Conservation (phyloP, 345 rosid species). For the Brassica carinata region DNA sequence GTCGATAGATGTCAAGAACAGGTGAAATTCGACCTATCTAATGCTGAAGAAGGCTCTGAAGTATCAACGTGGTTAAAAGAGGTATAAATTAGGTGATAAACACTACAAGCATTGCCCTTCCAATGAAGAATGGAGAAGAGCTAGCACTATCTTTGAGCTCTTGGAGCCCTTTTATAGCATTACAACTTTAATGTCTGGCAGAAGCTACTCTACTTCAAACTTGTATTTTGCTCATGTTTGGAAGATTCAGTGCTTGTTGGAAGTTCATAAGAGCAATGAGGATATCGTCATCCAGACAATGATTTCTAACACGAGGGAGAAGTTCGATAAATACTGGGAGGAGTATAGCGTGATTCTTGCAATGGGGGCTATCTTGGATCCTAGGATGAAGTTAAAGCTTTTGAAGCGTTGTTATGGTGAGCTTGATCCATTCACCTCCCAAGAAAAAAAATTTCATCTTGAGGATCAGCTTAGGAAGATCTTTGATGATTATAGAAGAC, state of each 20-base stretch:
- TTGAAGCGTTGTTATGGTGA: not conserved
- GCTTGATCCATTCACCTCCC: not conserved
- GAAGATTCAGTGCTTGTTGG: not conserved
- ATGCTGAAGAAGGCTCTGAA: constrained; percentile 5
- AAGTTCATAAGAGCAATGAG: not conserved
- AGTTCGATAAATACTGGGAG: no score
- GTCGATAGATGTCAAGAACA: not conserved
- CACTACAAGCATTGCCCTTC: not conserved
- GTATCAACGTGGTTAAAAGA: not conserved
- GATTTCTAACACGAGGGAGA: not conserved
- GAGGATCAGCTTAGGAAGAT: not conserved
- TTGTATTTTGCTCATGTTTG: not conserved
- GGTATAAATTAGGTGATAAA: not conserved
- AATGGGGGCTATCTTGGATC: no score
- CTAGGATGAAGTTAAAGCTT: no score
- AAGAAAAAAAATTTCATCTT: not conserved
- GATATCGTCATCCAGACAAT: not conserved
- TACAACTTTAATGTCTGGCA: not conserved
- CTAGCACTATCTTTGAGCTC: not conserved
- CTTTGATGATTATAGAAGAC: not conserved
- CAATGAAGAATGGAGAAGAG: not conserved
- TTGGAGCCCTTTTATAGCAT: not conserved
- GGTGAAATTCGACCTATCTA: not conserved
- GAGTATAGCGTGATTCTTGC: no score
- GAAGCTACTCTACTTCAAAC: not conserved